Percentiles rank a stretch among this genome's conserved stretches.
Conservation (phyloP, 768 basidiomycete genomes). For the Leccinum disarticulatum region DNA sequence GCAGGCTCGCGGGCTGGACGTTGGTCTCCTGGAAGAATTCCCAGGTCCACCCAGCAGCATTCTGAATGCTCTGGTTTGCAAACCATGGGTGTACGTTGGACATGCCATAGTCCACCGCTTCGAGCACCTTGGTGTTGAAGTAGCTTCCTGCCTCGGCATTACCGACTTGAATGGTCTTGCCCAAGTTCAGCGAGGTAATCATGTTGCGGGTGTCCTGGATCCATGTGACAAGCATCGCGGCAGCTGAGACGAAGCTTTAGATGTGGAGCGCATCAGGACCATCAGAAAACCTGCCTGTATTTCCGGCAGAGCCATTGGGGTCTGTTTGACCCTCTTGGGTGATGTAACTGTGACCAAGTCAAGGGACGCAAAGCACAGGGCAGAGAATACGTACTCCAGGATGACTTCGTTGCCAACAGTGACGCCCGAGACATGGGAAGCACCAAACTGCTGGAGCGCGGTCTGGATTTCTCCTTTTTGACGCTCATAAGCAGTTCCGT, state of each 20-base stretch:
- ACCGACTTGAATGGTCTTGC: slow-evolving; percentile 67
- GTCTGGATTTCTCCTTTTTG: slow-evolving; percentile 68
- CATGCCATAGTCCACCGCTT: slow-evolving; percentile 72
- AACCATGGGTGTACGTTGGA: slow-evolving; percentile 96
- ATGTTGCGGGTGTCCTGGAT: slow-evolving; percentile 66
- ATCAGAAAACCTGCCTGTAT: slow-evolving; percentile 29
- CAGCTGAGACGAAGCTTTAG: slow-evolving; percentile 39
- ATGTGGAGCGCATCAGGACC: background rate
- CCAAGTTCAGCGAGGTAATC: slow-evolving; percentile 54
- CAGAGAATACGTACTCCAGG: slow-evolving; percentile 53
- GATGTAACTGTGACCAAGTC: slow-evolving; percentile 51
- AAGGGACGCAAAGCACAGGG: background rate
- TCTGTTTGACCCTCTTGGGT: slow-evolving; percentile 47
- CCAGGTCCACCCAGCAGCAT: slow-evolving; percentile 79
- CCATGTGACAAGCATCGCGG: slow-evolving; percentile 57
- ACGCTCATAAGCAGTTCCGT: slow-evolving; percentile 64
- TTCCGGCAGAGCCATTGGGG: slow-evolving; percentile 60
- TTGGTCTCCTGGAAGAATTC: slow-evolving; percentile 74
- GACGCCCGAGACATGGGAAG: slow-evolving; percentile 70
- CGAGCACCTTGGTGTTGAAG: slow-evolving; percentile 71
- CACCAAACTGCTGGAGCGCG: slow-evolving; percentile 77
- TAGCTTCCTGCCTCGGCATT: slow-evolving; percentile 84
- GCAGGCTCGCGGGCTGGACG: slow-evolving; percentile 49
- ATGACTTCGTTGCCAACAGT: slow-evolving; percentile 94
- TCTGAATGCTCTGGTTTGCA: slow-evolving; percentile 66